Evolutionary conservation across 2,329 filamentous ascomycete genomes (phyloP), one percentile per base, ranked within the genome.

Genomic region (Nemania sp.): DNA sequence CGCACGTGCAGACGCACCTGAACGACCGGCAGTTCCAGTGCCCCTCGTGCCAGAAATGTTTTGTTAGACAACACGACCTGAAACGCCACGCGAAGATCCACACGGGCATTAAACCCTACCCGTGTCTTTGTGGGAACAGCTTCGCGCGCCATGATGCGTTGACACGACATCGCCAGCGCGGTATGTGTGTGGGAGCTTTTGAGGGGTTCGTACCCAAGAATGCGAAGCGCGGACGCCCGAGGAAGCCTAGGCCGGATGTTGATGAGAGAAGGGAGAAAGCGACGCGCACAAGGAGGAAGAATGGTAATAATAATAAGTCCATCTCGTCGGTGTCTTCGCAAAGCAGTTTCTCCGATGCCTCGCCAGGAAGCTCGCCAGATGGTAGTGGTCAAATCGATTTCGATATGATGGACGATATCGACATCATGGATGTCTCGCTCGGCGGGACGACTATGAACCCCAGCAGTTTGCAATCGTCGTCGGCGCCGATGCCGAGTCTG

Each of bases 61-160:
- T 99, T 70, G 94, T 97, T 36, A 88, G 94, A 31, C 92, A 96
- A 66, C 94, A 99, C 70, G 94, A 99, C 71, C 84, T 97, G 57
- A 99, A 97, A 78, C 86, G 94, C 56, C 94, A 99, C 70, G 89
- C 92, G 63, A 97, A 97, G 76, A 99, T 97, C 53, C 94, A 99
- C 74, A 96, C 90, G 1, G 92, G 92, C 44, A 88, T 95, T 74
- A 97, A 97, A 77, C 91, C 93, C 4, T 96, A 97, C 70, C 89
- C 90, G 40, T 99, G 94, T 74, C 86, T 91, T 59, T 99, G 94
- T 69, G 91, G 93, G 52, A 95, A 95, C 72, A 91, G 88, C 62
- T 99, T 99, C 70, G 93, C 93, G 28, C 86, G 94, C 52, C 93
- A 97, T 67, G 94, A 99, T 70, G 94, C 94, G 14, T 81, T 99